Base-by-base conservation (phyloP, 306 rosid species). In the Astragalus glycyphyllos region DNA sequence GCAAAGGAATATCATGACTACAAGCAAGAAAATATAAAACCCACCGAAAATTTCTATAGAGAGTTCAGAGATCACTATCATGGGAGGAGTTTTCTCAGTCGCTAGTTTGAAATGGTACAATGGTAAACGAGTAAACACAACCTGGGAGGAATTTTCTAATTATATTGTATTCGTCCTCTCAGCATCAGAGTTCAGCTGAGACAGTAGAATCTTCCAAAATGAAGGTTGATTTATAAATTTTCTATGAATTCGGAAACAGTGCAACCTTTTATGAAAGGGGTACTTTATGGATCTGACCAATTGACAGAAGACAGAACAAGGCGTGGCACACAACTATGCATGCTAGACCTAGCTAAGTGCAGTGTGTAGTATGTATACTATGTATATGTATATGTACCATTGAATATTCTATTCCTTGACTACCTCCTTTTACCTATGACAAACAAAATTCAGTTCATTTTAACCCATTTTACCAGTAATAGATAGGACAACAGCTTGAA, bases 1-100 rank as follows among this genome's bases (percentile, higher is more conserved):
- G 55, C 54, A 75, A 14, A 6, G 50, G 55, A 75, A 47, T 12
- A 71, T 68, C 72, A 70, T 69, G 65, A 62, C 51, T 50, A 48
- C 51, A 78, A 44, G 65, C 23, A 57, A 74, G 53, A 46, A 29
- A 61, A 74, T 51, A 58, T 26, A 16, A 61, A 77, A 69, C 12
- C 23, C 44, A 15, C 58, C 7, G 20, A 65, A 26, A 64, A 16
- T 70, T 65, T 17, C 23, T 41, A 57, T 8, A 35, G 6, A 66
- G 59, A 58, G 53, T 53, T 42, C 40, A 66, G 59, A 58, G 53
- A 60, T 42, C 40, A 53, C 2, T 1, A 40, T 23, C 48, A 16
- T 51, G 34, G 15, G 14, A 31, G 53, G 57, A 62, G 47, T 49
- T 62, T 40, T 26, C 31, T 26, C 4, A 26, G 3, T 26, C 31